Conservation (phyloP, 495 filamentous ascomycete species). For the Talaromyces ruber region DNA sequence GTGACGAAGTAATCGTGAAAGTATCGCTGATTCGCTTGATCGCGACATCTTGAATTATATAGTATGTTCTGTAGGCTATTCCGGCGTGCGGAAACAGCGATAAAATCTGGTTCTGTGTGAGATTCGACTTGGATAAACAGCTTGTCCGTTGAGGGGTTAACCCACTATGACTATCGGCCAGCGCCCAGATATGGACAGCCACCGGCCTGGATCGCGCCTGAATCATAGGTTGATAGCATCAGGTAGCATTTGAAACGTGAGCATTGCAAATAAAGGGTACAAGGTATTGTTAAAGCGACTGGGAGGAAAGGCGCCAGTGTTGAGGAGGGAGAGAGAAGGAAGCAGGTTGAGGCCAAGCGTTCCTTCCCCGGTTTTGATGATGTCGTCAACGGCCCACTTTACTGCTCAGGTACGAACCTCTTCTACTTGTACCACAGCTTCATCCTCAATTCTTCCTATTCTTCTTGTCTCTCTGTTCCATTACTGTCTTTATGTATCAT, state of each 20-base stretch:
- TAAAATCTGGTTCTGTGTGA: conserved; percentile 13
- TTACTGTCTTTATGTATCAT: neutral
- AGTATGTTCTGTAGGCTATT: conserved; percentile 11
- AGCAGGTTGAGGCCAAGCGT: neutral
- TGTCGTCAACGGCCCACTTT: neutral
- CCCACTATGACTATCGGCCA: conserved; percentile 29
- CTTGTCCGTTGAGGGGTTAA: conserved; percentile 4
- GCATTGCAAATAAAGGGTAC: neutral
- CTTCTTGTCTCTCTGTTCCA: neutral
- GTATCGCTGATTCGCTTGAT: conserved; percentile 33
- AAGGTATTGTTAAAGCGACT: neutral
- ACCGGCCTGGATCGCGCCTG: conserved; percentile 30
- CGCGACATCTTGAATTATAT: conserved; percentile 7
- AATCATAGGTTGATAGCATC: neutral
- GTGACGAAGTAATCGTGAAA: conserved; percentile 98
- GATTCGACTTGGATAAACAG: neutral
- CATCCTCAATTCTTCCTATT: neutral
- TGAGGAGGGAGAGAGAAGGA: neutral
- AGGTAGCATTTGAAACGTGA: neutral
- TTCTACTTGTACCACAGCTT: neutral
- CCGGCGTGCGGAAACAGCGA: conserved; percentile 9
- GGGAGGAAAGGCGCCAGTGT: neutral
- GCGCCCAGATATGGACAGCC: conserved; percentile 33
- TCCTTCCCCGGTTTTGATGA: neutral
- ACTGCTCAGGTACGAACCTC: neutral